Base-by-base conservation (phyloP, 495 filamentous ascomycete genomes). In the Niebla homalea region DNA sequence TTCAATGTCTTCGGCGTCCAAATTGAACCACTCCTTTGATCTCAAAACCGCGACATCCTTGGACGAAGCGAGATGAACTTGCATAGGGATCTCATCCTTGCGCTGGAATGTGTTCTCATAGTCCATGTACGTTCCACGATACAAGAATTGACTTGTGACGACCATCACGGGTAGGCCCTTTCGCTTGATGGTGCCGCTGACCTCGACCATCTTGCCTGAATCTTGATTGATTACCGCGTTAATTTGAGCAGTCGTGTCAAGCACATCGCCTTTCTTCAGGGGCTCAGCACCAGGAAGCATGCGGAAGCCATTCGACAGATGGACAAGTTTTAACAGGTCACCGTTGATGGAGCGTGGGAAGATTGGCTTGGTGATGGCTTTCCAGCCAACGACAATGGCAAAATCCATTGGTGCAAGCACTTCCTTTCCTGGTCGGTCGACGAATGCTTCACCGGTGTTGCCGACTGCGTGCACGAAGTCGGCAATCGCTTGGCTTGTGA, bases 401-500 rank as follows among this genome's bases (percentile, higher is more conserved):
- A 96, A 98, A 64, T 98, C 92, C 92, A 98, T 99, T 37, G 93
- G 92, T 19, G 92, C 93, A 57, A 80, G 89, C 57, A 94, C 85
- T 60, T 86, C 84, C 70, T 96, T 97, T 50, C 89, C 93, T 42
- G 90, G 90, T 21, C 90, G 80, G 50, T 97, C 89, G 40, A 98
- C 90, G 53, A 97, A 98, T n/a, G 93, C 92, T 62, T 97, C 92
- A 26, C 92, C 88, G 12, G 88, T 97, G 66, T 98, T 98, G 40
- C 92, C 89, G 52, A 98, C 92, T 39, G 92, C 93, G 62, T 98
- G 89, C 15, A 98, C 89, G 57, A 98, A 98, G 69, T 98, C 93
- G 49, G 90, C 90, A 62, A 98, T 95, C 46, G 84, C 89, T 56
- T 94, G 84, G 41, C 80, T 79, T 12, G 88, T 95, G 56, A 98